Percentiles rank a stretch among this genome's conserved stretches.
These are phyloP conservation scores for Globisporangium iwayamae DNA, from an alignment of 352 stramenopile species.

Conservation along the genomic window DNA sequence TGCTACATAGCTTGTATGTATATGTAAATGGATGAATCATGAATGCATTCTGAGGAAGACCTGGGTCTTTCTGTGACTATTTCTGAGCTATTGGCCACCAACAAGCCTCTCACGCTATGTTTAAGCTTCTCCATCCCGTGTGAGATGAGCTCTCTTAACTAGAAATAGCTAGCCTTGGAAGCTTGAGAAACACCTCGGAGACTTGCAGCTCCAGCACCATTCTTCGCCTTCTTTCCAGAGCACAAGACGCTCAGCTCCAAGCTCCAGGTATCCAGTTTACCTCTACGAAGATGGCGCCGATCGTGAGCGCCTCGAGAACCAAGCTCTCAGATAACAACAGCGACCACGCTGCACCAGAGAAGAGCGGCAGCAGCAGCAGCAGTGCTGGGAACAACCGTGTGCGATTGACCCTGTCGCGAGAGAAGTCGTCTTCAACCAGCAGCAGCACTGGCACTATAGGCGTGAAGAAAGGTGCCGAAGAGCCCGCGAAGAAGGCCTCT, in stretches of 20 bases:
- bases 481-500: conserved; percentile 6
- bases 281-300: conserved; percentile 14
- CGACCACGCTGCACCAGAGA: conserved; percentile 2
- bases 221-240: neutral
- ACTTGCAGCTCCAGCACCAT: neutral
- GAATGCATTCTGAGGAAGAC: neutral
- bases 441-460: neutral
- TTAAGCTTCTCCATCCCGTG: neutral
- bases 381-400: conserved; percentile 13
- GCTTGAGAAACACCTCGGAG: neutral
- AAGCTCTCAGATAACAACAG: conserved; percentile 18
- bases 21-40: neutral
- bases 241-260: neutral
- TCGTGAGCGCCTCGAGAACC: conserved; percentile 5
- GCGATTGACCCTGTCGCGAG: conserved; percentile 13
- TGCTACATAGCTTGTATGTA: neutral
- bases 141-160: neutral
- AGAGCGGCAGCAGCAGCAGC: neutral
- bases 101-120: neutral
- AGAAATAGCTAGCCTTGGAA: neutral
- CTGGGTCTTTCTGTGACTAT: neutral
- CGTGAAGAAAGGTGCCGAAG: conserved; percentile 8
- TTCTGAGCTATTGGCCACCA: neutral
- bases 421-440: conserved; percentile 7
- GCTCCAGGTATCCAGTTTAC: neutral